Base-by-base conservation (phyloP, 805 yeast species). In the Suhomyces vadensis region DNA sequence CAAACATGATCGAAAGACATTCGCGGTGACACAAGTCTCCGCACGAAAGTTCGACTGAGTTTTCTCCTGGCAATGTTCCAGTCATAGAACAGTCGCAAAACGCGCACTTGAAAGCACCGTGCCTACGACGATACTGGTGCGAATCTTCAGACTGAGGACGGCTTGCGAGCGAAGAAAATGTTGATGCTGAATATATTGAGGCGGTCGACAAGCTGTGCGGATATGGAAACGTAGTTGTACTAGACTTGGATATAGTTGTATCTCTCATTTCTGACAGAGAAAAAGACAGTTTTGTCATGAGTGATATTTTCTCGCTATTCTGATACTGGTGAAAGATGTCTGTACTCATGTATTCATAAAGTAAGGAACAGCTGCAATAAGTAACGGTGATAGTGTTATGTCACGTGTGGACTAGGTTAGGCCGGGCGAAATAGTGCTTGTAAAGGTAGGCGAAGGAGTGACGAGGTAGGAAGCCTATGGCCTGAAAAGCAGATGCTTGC, bases 1-100 rank as follows among this genome's bases (percentile, higher is more conserved):
- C 51, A 21, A 54, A 27, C 47, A 51, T 49, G 8, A 48, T 45
- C 16, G 40, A 31, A 11, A 60, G 49, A 42, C 68, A 63, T 21
- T 56, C 58, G 31, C 53, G 48, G 40, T 63, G 68, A 35, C 63
- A 57, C n/a, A 42, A 41, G 43, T 63, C 64, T 29, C 49, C 44
- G 37, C 68, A 63, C 7, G 51, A 42, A 33, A 63, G 48, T 35
- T 53, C 57, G 7, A 56, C 23, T 5, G 48, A 24, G 13, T 27
- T 24, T 3, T 57, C 62, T 5, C 58, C 58, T 2, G 56, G 50
- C 22, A 54, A 46, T 2, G 33, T 39, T 5, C 43, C 33, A 11
- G 52, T 38, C 23, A 57, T 37, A 4, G 40, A 42, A 6, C 54
- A 59, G 11, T 48, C 42, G 37, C 63, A 58, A 24, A 57, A 51